Percentiles rank a stretch among this genome's conserved stretches.
phyloP scores from a whole-genome alignment of 352 stramenopile genomes.

The Phytophthora tentaculata region DNA sequence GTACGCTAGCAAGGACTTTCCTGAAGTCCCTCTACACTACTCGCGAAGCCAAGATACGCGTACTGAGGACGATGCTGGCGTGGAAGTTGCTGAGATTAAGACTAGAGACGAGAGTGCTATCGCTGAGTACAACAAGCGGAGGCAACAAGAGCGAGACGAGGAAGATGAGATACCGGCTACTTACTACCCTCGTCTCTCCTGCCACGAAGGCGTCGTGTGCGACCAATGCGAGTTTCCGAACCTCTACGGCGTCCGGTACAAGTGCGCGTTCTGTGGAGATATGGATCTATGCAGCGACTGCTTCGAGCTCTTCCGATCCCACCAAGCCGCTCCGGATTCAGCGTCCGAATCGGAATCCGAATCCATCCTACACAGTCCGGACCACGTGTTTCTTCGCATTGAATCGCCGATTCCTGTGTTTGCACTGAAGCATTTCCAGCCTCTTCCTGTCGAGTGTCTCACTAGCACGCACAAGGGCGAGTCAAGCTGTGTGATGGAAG shows the following conservation, averaged over 20 bases:
- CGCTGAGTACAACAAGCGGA: constrained; percentile 25
- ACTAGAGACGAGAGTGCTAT: constrained; percentile 35
- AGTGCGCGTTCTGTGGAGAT: constrained; percentile 74
- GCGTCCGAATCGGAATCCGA: constrained; percentile 30
- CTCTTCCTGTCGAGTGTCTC: constrained; percentile 34
- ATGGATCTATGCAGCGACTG: constrained; percentile 75
- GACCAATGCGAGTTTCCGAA: constrained; percentile 71
- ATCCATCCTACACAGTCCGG: constrained; percentile 43
- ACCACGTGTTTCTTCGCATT: constrained; percentile 75
- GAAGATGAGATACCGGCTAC: constrained; percentile 4
- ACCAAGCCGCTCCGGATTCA: constrained; percentile 28
- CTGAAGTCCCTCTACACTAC: constrained; percentile 38
- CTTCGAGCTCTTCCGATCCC: constrained; percentile 53
- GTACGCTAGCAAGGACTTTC: constrained; percentile 50
- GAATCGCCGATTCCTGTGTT: constrained; percentile 71
- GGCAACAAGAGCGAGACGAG: constrained; percentile 6
- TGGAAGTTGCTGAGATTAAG: constrained; percentile 32
- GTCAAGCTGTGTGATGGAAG: constrained; percentile 9
- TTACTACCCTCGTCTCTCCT: constrained; percentile 61
- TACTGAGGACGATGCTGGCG: constrained; percentile 12
- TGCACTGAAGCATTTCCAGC: constrained; percentile 60
- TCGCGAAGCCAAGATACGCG: constrained; percentile 22
- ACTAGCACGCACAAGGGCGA: constrained; percentile 9
- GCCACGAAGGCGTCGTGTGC: constrained; percentile 74
- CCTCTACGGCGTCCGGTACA: constrained; percentile 66